phyloP scores from a whole-genome alignment of 805 yeast species.

The Novakomyces olei region DNA sequence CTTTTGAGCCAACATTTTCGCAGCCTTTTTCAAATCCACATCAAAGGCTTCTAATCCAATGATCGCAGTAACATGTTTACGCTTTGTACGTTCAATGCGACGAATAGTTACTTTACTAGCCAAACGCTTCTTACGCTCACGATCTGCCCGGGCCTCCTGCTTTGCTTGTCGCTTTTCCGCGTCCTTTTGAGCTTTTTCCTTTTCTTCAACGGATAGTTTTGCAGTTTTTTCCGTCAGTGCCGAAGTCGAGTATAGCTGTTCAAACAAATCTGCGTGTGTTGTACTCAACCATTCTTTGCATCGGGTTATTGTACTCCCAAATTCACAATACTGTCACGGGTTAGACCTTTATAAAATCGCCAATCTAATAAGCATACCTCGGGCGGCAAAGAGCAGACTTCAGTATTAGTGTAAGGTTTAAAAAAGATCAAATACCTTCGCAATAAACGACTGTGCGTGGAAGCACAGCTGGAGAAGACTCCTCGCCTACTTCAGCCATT shows the following conservation, averaged over 20 bases:
- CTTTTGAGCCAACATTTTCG: constrained; percentile 79
- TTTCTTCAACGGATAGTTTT: constrained; percentile 35
- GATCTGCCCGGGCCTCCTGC: constrained; percentile 51
- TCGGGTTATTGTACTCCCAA: constrained; percentile 55
- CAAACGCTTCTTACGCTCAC: constrained; percentile 57
- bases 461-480: no score
- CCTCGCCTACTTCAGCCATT: no score
- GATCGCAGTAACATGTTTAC: constrained; percentile 70
- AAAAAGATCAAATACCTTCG: neutral
- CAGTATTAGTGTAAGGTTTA: neutral
- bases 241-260: constrained; percentile 29
- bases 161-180: constrained; percentile 52
- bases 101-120: constrained; percentile 65
- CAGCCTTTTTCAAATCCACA: constrained; percentile 69
- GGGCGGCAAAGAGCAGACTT: constrained; percentile 3
- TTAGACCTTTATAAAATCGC: neutral
- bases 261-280: constrained; percentile 33
- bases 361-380: neutral
- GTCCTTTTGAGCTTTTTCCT: constrained; percentile 62
- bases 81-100: constrained; percentile 72
- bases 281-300: constrained; percentile 67
- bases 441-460: no score
- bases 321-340: constrained; percentile 50
- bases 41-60: constrained; percentile 75
- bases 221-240: constrained; percentile 15